Percentiles rank a stretch among this genome's conserved stretches.
These are phyloP conservation scores for Clarireedia monteithiana DNA, from an alignment of 2,329 filamentous ascomycete species.

Conservation along the genomic window DNA sequence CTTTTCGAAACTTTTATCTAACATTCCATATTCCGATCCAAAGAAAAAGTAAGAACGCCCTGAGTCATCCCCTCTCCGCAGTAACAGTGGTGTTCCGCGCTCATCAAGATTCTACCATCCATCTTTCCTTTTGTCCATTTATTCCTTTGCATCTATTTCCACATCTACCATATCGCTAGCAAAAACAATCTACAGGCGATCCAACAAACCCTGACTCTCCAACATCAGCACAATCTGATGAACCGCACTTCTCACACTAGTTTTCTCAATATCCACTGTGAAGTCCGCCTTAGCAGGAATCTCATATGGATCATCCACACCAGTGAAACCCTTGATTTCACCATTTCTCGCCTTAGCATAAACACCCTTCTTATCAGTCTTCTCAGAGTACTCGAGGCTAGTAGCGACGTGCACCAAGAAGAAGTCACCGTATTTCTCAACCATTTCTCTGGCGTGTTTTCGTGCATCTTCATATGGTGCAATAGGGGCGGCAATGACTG, in stretches of 20 bases:
- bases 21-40: too few species aligned
- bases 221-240: slow-evolving; percentile 94
- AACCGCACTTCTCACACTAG: slow-evolving; percentile 83
- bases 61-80: background rate
- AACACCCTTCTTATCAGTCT: slow-evolving; percentile 87
- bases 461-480: slow-evolving; percentile 82
- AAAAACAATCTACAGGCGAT: slow-evolving; percentile 39
- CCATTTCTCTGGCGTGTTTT: slow-evolving; percentile 69
- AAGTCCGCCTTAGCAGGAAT: slow-evolving; percentile 72
- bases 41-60: too few species aligned
- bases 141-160: too few species aligned
- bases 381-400: slow-evolving; percentile 84
- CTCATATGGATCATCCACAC: slow-evolving; percentile 97
- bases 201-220: slow-evolving; percentile 82
- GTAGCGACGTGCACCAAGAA: slow-evolving; percentile 95
- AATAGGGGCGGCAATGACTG: slow-evolving; percentile 94
- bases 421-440: slow-evolving; percentile 85
- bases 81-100: background rate
- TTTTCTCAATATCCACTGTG: slow-evolving; percentile 76
- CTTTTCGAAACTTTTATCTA: background rate
- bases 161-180: too few species aligned
- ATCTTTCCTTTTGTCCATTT: background rate
- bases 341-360: slow-evolving; percentile 78
- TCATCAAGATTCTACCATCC: background rate
- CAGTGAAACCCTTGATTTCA: slow-evolving; percentile 97